Base-by-base conservation (phyloP, 2,329 filamentous ascomycete species). In the Dissoconium aciculare region DNA sequence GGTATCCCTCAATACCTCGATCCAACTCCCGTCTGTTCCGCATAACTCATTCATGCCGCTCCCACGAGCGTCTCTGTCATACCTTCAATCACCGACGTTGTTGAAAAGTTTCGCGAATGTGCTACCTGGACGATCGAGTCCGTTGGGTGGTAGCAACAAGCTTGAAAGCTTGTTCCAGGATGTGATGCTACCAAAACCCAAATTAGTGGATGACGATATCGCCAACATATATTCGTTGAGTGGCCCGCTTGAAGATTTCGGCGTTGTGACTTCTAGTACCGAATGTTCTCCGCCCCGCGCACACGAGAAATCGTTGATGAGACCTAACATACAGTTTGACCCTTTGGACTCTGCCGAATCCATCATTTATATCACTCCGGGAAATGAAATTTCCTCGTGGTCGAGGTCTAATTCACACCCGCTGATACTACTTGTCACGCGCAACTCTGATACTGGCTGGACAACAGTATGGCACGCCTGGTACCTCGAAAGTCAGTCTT, bases 391-490 rank as follows among this genome's bases (percentile, higher is more conserved):
- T 15, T 11, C 11, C 13, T n/a, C 17, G 58, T 58, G 27, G 58
- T 61, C 31, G 58, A 65, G 16, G n/a, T n/a, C 3, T 11, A 43
- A 45, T 15, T 47, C 56, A 34, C 52, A 54, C 26, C 51, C 58
- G 16, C 58, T 94, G 15, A 68, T 79, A 8, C 60, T 95, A 33
- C 75, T 82, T 8, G 69, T 94, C 30, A 94, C 87, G 0, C 64
- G 78, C 38, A 93, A 94, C 49, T 62, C 73, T 32, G 76, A 82
- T 41, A 72, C 72, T 3, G 78, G 73, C 43, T 68, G 74, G 45
- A 84, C 91, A 50, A 89, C 76, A 3, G 64, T 95, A 27, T 95
- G 87, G 87, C 76, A 74, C 35, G 68, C 85, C 31, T 69, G 73
- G 26, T 92, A 92, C 51, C 62, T 84, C 31, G 68, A 77, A 16